These are phyloP conservation scores for Drechslerella stenobrocha DNA, from an alignment of 2,329 filamentous ascomycete genomes.

Conservation along the genomic window DNA sequence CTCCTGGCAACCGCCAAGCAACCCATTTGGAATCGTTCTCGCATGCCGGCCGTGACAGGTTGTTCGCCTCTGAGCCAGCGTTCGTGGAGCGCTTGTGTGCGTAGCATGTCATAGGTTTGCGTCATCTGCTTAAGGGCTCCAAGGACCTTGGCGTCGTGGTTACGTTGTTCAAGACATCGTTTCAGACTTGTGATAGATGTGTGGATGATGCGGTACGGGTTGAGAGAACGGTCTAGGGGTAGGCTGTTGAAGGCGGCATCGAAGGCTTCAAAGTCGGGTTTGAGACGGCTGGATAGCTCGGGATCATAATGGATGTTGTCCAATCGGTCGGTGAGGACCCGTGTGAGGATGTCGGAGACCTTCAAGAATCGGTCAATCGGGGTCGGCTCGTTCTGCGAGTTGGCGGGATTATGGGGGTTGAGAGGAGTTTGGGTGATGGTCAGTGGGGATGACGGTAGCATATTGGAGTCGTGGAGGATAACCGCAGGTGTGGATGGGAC, in stretches of 20 bases:
- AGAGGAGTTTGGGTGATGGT: slow-evolving; percentile 24
- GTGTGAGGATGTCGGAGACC: slow-evolving; percentile 16
- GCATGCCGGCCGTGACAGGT: background rate
- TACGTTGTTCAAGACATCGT: slow-evolving; percentile 15
- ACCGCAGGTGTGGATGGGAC: slow-evolving; percentile 3
- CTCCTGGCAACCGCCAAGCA: slow-evolving; percentile 1
- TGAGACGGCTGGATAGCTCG: slow-evolving; percentile 27
- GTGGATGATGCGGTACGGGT: slow-evolving; percentile 22
- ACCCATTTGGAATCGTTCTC: background rate
- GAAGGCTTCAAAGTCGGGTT: slow-evolving; percentile 33
- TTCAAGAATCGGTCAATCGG: slow-evolving; percentile 26
- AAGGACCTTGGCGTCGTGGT: slow-evolving; percentile 31
- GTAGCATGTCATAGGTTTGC: slow-evolving; percentile 21
- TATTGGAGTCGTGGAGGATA: background rate
- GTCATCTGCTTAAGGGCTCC: slow-evolving; percentile 32
- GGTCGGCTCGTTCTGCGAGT: slow-evolving; percentile 6
- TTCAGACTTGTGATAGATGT: slow-evolving; percentile 12
- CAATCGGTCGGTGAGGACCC: slow-evolving; percentile 27
- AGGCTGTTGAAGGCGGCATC: slow-evolving; percentile 18
- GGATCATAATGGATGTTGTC: slow-evolving; percentile 27
- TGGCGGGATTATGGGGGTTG: slow-evolving; percentile 5
- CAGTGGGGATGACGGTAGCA: slow-evolving; percentile 13
- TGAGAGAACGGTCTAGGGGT: slow-evolving; percentile 9
- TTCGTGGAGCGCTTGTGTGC: slow-evolving; percentile 21
- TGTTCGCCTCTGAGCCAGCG: slow-evolving; percentile 18